These are phyloP conservation scores for Agarophyton chilense DNA, from an alignment of 23 red algal species.

Conservation along the genomic window DNA sequence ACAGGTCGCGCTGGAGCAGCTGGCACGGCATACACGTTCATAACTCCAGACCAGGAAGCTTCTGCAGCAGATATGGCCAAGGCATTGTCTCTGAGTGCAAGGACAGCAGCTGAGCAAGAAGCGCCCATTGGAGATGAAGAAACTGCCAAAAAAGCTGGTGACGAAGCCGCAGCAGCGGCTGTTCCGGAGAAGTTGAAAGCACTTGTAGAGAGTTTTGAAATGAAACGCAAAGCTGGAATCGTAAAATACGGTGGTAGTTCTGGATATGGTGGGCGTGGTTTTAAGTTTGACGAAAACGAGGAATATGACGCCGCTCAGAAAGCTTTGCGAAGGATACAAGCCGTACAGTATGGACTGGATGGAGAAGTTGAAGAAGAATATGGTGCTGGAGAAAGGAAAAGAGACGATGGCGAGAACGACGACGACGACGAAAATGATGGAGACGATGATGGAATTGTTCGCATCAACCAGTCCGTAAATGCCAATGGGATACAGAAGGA, in stretches of 20 bases:
- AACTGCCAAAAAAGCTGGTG: conserved; percentile 26
- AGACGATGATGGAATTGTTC: conserved; percentile 35
- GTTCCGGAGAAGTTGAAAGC: conserved; percentile 74
- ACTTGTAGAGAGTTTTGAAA: conserved; percentile 73
- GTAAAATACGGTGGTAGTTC: conserved; percentile 60
- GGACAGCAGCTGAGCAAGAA: conserved; percentile 59
- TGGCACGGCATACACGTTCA: conserved; percentile 93
- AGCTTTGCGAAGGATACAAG: conserved; percentile 67
- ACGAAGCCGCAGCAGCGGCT: conserved; percentile 56
- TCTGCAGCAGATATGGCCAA: conserved; percentile 83
- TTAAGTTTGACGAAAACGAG: conserved; percentile 87
- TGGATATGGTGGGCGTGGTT: conserved; percentile 91
- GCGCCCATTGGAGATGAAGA: conserved; percentile 44
- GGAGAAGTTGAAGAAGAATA: conserved; percentile 6
- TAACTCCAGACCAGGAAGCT: conserved; percentile 84
- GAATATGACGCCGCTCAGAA: conserved; percentile 62
- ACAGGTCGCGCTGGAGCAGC: conserved; percentile 88
- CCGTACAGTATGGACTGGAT: conserved; percentile 63
- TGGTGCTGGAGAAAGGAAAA: conserved; percentile 10
- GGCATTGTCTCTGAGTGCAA: conserved; percentile 72
- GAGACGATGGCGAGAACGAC: conserved; percentile 19
- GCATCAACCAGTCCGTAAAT: background rate
- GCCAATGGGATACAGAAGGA: conserved; percentile 3
- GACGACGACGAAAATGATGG: conserved; percentile 25
- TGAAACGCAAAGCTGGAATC: conserved; percentile 59